phyloP scores from a whole-genome alignment of 2,329 filamentous ascomycete genomes.

The Purpureocillium lavendulum region DNA sequence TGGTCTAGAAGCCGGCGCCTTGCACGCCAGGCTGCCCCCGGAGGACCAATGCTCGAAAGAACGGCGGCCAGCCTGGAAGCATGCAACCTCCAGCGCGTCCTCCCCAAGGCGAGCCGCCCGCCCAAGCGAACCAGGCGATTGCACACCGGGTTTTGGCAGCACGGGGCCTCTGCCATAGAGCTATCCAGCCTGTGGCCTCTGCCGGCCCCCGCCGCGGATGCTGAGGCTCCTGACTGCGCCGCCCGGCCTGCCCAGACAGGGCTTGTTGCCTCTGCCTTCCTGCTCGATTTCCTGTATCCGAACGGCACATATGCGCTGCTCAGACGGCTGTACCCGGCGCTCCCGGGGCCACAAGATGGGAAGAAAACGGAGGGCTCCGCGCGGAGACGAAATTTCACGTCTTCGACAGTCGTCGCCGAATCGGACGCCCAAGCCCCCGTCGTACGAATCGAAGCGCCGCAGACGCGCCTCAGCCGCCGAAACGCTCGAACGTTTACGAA shows the following conservation, averaged over 20 bases:
- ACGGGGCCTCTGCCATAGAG: slow-evolving; percentile 43
- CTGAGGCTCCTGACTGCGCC: slow-evolving; percentile 12
- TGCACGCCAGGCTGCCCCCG: slow-evolving; percentile 2
- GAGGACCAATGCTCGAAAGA: slow-evolving; percentile 46
- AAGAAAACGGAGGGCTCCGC: slow-evolving; percentile 5
- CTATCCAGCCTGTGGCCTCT: slow-evolving; percentile 33
- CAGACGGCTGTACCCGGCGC: slow-evolving; percentile 25
- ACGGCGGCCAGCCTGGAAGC: slow-evolving; percentile 48
- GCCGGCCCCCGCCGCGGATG: slow-evolving; percentile 16
- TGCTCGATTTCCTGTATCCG: slow-evolving; percentile 51
- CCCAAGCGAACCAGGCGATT: slow-evolving; percentile 34
- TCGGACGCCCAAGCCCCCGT: slow-evolving; percentile 1
- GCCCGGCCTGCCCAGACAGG: slow-evolving; percentile 14
- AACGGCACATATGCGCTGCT: slow-evolving; percentile 33
- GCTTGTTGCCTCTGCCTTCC: slow-evolving; percentile 37
- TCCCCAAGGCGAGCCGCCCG: slow-evolving; percentile 27
- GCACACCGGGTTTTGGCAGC: slow-evolving; percentile 44
- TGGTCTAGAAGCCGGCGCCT: slow-evolving; percentile 9
- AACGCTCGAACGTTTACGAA: too few relatives aligned
- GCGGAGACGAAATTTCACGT: slow-evolving; percentile 19
- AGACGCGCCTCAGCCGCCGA: not conserved
- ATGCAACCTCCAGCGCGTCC: slow-evolving; percentile 43
- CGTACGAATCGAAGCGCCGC: not conserved
- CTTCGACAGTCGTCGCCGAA: slow-evolving; percentile 10
- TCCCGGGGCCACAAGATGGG: slow-evolving; percentile 14